Base-by-base conservation (phyloP, 2,329 filamentous ascomycete genomes). In the Shiraia bambusicola region DNA sequence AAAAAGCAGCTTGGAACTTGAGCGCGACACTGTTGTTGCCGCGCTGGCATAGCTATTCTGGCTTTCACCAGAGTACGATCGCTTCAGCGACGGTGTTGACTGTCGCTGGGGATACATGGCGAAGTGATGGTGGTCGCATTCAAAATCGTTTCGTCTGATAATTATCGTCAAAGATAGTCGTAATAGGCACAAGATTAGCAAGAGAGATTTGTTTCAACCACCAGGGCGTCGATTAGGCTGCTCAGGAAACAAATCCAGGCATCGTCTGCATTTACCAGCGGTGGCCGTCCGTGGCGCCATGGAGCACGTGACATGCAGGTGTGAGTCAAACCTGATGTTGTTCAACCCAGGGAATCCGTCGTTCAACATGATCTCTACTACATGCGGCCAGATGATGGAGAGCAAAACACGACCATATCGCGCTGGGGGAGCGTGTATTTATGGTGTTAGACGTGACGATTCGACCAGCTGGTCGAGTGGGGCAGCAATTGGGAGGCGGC, bases 1-100 rank as follows among this genome's bases (percentile, higher is more conserved):
- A 63, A 77, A 77, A 47, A 77, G 58, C 40, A 73, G 59, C 64
- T 61, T 68, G 12, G 64, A 68, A 53, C 63, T 69, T 30, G 65
- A 49, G 37, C 60, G 63, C 47, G 63, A 69, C 34, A 58, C 57
- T n/a, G 61, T 63, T 12, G 65, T 69, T 24, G 61, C 59, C 41
- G 43, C 45, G 19, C 50, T 55, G 19, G 49, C 61, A 56, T 68
- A 60, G 47, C 65, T 69, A 37, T 53, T 62, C 13, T 67, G 63
- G 47, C 66, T 71, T 45, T 64, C 63, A 40, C 54, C 59, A 12
- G 65, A 68, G 37, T 62, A 49, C 9, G 66, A 61, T 49, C 66
- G 64, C 61, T 69, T 69, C 40, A 69, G 61, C 63, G 62, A 52
- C 48, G 65, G 67, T 37, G 57, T 66, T 41, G 55, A 41, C 35